These are phyloP conservation scores for Dendrostoma leiphaemia DNA, from an alignment of 2,329 filamentous ascomycete species.

Conservation along the genomic window DNA sequence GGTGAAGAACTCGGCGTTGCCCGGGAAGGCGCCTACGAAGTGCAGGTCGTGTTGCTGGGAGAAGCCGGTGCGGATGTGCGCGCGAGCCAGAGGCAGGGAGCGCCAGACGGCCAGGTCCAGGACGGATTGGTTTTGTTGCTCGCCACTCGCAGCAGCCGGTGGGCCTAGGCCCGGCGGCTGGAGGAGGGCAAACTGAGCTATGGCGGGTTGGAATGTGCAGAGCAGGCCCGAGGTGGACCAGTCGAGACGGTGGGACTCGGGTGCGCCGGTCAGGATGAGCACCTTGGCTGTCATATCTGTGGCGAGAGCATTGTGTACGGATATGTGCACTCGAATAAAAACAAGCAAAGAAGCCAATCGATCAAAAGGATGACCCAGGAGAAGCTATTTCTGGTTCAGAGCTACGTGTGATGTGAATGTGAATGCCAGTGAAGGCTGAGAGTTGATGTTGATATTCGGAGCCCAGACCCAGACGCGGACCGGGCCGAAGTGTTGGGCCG, in stretches of 20 bases:
- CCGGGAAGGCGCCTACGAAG: constrained; percentile 26
- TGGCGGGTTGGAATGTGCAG: constrained; percentile 39
- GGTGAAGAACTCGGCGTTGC: constrained; percentile 46
- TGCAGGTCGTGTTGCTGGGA: constrained; percentile 46
- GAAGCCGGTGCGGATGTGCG: constrained; percentile 49
- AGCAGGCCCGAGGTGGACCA: constrained; percentile 55
- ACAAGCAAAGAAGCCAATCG: too few relatives aligned
- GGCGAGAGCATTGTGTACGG: neutral
- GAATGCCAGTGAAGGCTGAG: too few relatives aligned
- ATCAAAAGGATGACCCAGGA: neutral
- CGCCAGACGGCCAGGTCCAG: constrained; percentile 47
- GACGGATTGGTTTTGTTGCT: constrained; percentile 18
- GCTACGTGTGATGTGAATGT: too few relatives aligned
- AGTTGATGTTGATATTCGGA: too few relatives aligned
- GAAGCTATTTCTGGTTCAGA: too few relatives aligned
- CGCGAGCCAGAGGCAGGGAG: constrained; percentile 46
- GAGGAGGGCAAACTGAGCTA: constrained; percentile 36
- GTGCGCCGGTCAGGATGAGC: constrained; percentile 53
- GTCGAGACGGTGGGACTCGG: constrained; percentile 47
- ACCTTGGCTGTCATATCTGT: constrained; percentile 29
- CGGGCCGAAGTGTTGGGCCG: too few relatives aligned
- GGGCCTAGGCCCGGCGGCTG: too few relatives aligned
- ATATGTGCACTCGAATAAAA: too few relatives aligned
- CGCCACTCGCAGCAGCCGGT: too few relatives aligned
- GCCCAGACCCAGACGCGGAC: too few relatives aligned